Evolutionary conservation across 129 eudicot genomes (phyloP).

Genomic region (Saposhnikovia divaricata): DNA sequence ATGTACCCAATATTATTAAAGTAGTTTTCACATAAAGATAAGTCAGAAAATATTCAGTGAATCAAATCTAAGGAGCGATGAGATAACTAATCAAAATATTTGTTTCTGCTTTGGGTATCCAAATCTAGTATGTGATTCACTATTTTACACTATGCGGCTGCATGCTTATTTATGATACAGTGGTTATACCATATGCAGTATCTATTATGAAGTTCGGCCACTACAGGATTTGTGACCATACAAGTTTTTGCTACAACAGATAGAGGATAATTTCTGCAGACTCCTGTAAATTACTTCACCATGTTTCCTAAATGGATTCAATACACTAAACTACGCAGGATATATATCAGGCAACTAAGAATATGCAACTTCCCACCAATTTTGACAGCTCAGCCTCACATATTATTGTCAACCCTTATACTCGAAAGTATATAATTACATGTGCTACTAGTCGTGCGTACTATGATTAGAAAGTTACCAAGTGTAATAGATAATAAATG

Average conservation of each 20-base stretch:
- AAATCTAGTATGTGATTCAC: neutral
- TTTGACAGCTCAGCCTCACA: neutral
- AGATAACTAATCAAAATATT: neutral
- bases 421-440: neutral
- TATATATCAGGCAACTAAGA: neutral
- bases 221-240: neutral
- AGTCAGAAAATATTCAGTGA: neutral
- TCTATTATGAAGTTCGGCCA: neutral
- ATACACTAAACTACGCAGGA: neutral
- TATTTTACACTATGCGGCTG: neutral
- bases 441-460: neutral
- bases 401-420: neutral
- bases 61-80: neutral
- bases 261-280: neutral
- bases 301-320: neutral
- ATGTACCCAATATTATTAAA: too few species aligned
- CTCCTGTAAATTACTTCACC: neutral
- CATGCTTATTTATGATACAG: neutral
- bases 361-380: neutral
- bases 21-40: neutral
- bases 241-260: neutral
- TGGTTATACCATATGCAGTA: neutral
- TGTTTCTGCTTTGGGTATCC: neutral
- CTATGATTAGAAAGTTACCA: neutral
- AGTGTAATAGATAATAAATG: neutral